Percentiles rank a stretch among this genome's conserved stretches.
Conservation (phyloP, 2,329 filamentous ascomycete genomes). For the Fusarium sterilihyphosum region DNA sequence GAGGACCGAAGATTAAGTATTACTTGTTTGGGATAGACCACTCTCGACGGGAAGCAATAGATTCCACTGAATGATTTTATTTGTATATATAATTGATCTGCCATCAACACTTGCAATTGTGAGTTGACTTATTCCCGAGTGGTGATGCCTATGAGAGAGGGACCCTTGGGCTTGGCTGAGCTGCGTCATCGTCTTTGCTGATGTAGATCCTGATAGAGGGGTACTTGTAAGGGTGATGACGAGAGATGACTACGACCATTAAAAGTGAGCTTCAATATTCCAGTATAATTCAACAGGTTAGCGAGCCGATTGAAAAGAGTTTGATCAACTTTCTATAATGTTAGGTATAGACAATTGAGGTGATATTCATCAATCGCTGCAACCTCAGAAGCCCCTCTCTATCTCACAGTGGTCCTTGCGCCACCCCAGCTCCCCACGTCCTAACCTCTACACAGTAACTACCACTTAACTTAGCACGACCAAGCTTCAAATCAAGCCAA, state of each 20-base stretch:
- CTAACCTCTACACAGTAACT: background rate
- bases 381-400: slow-evolving; percentile 19
- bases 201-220: slow-evolving; percentile 25
- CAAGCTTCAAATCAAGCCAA: slow-evolving; percentile 32
- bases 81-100: slow-evolving; percentile 33
- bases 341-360: rapidly evolving
- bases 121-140: background rate
- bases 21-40: slow-evolving; percentile 42
- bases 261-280: rapidly evolving
- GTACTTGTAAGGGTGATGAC: background rate
- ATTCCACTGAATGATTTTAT: slow-evolving; percentile 45
- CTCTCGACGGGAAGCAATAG: slow-evolving; percentile 46
- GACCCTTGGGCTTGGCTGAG: slow-evolving; percentile 8
- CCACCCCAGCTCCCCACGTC: slow-evolving; percentile 35
- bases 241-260: background rate
- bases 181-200: slow-evolving; percentile 31
- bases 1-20: slow-evolving; percentile 32
- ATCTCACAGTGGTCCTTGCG: slow-evolving; percentile 31
- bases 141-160: slow-evolving; percentile 1
- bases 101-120: background rate
- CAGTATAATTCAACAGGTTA: rapidly evolving
- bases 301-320: rapidly evolving
- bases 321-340: rapidly evolving
- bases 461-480: slow-evolving; percentile 14
- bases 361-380: background rate